Conservation (phyloP, 2,329 filamentous ascomycete genomes). For the Colletotrichum agaves region DNA sequence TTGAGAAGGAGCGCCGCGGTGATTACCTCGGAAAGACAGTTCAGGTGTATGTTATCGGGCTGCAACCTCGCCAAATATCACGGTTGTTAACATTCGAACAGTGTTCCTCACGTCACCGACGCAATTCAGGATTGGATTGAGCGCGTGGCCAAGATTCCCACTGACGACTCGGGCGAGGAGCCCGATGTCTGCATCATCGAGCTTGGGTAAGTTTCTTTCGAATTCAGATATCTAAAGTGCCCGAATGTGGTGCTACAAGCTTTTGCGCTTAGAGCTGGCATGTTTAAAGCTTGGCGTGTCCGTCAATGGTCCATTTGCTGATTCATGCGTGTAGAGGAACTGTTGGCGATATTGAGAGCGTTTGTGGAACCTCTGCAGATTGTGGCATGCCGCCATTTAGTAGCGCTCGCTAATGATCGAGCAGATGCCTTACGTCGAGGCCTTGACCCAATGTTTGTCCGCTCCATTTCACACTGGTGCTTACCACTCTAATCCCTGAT, state of each 20-base stretch:
- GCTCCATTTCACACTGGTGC: too few species aligned
- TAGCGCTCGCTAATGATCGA: background rate
- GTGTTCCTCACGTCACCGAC: constrained; percentile 89
- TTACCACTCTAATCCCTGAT: background rate
- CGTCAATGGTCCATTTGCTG: too few species aligned
- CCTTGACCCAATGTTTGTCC: constrained; percentile 71
- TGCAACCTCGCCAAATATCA: too few species aligned
- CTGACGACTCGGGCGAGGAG: constrained; percentile 83
- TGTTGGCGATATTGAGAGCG: constrained; percentile 81
- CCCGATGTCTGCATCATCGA: constrained; percentile 88
- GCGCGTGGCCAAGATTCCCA: constrained; percentile 83
- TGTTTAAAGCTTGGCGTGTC: too few species aligned
- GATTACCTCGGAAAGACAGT: constrained; percentile 91
- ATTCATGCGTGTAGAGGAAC: constrained; percentile 39
- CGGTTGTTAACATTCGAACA: background rate
- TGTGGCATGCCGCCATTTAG: background rate
- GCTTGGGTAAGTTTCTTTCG: constrained; percentile 57
- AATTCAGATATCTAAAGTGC: background rate
- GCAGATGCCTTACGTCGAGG: constrained; percentile 83
- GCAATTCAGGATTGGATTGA: constrained; percentile 94
- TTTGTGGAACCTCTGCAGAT: background rate
- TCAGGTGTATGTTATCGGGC: constrained; percentile 67
- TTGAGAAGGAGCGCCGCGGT: constrained; percentile 73
- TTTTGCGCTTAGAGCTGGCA: too few species aligned
- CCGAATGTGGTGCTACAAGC: too few species aligned